Evolutionary conservation across 2,329 filamentous ascomycete genomes (phyloP).

Genomic region (Trichophyton mentagrophytes): DNA sequence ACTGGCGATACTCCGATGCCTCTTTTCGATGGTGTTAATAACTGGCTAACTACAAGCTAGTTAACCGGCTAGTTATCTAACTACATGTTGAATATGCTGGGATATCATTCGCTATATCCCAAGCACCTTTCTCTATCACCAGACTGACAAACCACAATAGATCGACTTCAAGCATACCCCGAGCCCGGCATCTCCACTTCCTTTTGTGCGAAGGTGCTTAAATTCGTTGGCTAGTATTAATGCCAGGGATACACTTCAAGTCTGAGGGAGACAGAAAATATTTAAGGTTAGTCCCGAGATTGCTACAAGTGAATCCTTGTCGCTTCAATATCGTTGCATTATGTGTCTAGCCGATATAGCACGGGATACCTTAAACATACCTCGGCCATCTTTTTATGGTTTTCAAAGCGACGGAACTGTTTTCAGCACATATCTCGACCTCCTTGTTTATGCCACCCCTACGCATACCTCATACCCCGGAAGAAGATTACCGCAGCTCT

Average conservation of each 20-base stretch:
- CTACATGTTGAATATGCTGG: too few species aligned
- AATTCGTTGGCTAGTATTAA: background rate
- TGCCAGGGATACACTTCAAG: background rate
- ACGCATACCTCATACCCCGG: background rate
- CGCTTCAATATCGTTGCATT: background rate
- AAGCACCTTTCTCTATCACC: too few species aligned
- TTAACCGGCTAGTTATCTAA: too few species aligned
- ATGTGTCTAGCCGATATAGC: background rate
- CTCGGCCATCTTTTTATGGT: too few species aligned
- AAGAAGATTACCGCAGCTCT: background rate
- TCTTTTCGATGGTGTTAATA: too few species aligned
- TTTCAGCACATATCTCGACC: background rate
- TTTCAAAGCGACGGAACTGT: background rate
- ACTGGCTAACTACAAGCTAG: too few species aligned
- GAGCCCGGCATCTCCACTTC: too few species aligned
- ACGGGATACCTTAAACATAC: background rate
- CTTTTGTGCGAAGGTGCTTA: background rate
- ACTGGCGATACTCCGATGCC: too few species aligned
- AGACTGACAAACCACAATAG: too few species aligned
- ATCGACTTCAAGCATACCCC: too few species aligned
- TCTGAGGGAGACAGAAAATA: background rate
- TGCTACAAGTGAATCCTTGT: background rate
- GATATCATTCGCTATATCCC: too few species aligned
- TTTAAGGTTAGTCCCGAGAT: background rate
- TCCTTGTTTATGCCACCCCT: background rate